phyloP scores from a whole-genome alignment of 2,329 filamentous ascomycete genomes.

The Penicillium sp. region DNA sequence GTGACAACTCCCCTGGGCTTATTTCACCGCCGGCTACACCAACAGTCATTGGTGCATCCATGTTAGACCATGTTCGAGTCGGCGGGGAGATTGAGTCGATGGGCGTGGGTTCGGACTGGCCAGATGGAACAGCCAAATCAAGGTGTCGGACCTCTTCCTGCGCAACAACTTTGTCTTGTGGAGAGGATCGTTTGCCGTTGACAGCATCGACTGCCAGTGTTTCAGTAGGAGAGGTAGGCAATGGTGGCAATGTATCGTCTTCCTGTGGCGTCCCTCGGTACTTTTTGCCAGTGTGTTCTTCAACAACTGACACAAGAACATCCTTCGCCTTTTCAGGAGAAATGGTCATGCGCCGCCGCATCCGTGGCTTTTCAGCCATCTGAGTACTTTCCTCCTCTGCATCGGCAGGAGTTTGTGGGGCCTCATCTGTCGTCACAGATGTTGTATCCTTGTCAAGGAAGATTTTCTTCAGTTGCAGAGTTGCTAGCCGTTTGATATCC shows the following conservation, averaged over 20 bases:
- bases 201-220: slow-evolving; percentile 17
- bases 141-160: slow-evolving; percentile 57
- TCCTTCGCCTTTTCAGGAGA: slow-evolving; percentile 60
- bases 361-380: slow-evolving; percentile 28
- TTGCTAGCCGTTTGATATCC: slow-evolving; percentile 86
- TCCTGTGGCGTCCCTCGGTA: slow-evolving; percentile 21
- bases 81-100: slow-evolving; percentile 7
- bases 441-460: slow-evolving; percentile 82
- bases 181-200: slow-evolving; percentile 14
- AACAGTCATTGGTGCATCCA: slow-evolving; percentile 1
- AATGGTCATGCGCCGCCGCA: slow-evolving; percentile 43
- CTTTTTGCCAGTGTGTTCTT: slow-evolving; percentile 52
- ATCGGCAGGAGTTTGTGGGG: slow-evolving; percentile 45
- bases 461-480: slow-evolving; percentile 87
- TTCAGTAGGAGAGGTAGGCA: slow-evolving; percentile 21
- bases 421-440: slow-evolving; percentile 65
- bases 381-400: slow-evolving; percentile 27
- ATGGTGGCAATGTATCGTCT: slow-evolving; percentile 10
- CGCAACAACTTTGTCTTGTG: slow-evolving; percentile 28
- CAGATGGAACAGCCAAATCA: slow-evolving; percentile 51
- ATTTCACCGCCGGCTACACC: not conserved
- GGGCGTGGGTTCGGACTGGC: slow-evolving; percentile 22
- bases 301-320: slow-evolving; percentile 60
- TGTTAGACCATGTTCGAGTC: slow-evolving; percentile 5
- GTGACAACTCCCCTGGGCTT: not conserved